Conservation (phyloP, 2,329 filamentous ascomycete genomes). For the Pseudogymnoascus sp. region DNA sequence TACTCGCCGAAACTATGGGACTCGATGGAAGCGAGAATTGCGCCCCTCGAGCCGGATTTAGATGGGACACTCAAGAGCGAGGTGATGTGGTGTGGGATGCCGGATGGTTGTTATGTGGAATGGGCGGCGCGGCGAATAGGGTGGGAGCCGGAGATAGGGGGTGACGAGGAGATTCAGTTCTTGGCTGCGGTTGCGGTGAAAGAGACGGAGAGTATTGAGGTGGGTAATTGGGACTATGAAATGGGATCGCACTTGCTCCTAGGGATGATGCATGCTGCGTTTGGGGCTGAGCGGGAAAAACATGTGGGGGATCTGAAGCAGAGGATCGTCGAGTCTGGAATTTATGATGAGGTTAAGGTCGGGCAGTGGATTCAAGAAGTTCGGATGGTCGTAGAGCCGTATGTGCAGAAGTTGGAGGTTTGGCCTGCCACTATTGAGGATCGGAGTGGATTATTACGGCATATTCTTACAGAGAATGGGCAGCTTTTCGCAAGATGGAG, state of each 20-base stretch:
- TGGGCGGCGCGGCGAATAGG: neutral
- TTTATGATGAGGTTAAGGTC: neutral
- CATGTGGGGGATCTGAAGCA: neutral
- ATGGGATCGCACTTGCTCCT: neutral
- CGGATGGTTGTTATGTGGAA: neutral
- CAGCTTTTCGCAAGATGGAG: neutral
- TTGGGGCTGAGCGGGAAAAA: neutral
- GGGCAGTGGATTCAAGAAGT: neutral
- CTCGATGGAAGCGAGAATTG: neutral
- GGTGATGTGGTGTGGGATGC: neutral
- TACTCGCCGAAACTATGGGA: neutral
- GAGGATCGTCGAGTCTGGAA: neutral
- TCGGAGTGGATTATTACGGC: neutral
- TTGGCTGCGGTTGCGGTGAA: neutral
- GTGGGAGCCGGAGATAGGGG: neutral
- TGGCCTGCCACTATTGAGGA: neutral
- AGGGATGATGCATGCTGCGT: neutral
- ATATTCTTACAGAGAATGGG: neutral
- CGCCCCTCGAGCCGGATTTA: neutral
- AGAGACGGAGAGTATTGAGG: neutral
- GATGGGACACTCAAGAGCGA: neutral
- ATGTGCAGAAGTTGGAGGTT: neutral
- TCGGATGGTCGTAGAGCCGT: neutral
- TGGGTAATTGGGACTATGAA: neutral
- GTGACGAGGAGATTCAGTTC: neutral